Evolutionary conservation across 1,284 basidiomycete species (phyloP), one percentile per base, ranked within the genome.

Genomic region (Tilletia horrida): DNA sequence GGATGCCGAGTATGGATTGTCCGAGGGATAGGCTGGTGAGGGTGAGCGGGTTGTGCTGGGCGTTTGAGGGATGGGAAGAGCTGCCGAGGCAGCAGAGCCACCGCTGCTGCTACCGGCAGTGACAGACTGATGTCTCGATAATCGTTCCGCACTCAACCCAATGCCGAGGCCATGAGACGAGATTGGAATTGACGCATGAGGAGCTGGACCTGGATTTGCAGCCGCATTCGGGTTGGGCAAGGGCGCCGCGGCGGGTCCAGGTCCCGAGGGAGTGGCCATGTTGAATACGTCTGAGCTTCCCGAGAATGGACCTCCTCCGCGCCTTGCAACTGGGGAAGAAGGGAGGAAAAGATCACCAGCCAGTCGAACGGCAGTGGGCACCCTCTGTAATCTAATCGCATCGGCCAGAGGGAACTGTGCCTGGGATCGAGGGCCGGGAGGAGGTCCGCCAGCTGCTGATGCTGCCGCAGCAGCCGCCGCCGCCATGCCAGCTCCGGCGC

Each of bases 331-430:
- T 4, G 61, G 61, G 4, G 61, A 62, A n/a, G 66, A 63, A 31
- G 78, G 71, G 35, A 72, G 62, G 55, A 71, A 74, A 23, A 85
- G 71, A 44, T 85, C 85, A 14, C 84, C 83, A 0, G 85, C 85
- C 45, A 85, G 69, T n/a, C 85, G 78, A 1, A 86, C 85, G 8
- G 84, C 83, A 0, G 85, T 85, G 0, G 85, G 85, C 1, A 86
- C 85, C 2, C 84, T 78, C 69, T 85, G 85, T n/a, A 86, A 71
- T 0, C 84, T 83, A 31, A 86, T 85, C 4, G 84, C 83, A 31
- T 83, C 82, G 2, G 82, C 73, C 0, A 80, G 65, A 23, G 69
- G 61, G 61, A 59, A 59, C 23, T 62, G 61, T 4, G 42, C 43
- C 61, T 21, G 35, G 11, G 35, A 40, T 40, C n/a, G n/a, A n/a